phyloP scores from a whole-genome alignment of 257 asterid genomes.

The Nicotiana noctiflora region DNA sequence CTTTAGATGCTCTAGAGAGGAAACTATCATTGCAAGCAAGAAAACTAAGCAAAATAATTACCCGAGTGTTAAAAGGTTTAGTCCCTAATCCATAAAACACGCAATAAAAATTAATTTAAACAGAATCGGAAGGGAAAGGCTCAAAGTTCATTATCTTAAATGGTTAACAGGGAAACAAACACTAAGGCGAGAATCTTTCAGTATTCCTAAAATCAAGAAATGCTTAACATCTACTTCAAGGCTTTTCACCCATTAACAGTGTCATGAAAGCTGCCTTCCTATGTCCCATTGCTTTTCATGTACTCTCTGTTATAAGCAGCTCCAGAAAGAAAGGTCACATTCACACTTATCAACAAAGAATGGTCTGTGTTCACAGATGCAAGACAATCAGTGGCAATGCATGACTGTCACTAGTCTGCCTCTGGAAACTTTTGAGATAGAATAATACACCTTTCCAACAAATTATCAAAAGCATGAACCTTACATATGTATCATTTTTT shows the following conservation, averaged over 20 bases:
- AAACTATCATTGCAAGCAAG: background rate
- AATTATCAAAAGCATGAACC: conserved; percentile 9
- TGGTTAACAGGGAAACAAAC: background rate
- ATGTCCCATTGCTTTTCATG: background rate
- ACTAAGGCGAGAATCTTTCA: background rate
- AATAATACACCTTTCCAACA: background rate
- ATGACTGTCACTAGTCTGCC: background rate
- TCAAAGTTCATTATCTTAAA: background rate
- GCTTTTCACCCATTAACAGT: background rate
- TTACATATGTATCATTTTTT: conserved; percentile 41
- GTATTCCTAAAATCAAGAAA: background rate
- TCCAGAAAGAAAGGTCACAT: background rate
- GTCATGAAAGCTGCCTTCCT: background rate
- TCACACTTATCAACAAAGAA: background rate
- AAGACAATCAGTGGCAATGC: background rate
- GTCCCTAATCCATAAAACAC: no score
- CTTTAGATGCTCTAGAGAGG: background rate
- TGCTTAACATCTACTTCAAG: background rate
- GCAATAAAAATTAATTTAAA: no score
- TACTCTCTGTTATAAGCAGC: background rate
- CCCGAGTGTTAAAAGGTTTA: background rate
- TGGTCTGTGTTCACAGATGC: background rate
- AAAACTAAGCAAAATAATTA: background rate
- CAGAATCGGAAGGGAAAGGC: background rate
- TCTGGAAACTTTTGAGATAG: background rate